Evolutionary conservation across 192 early-diverging fungal species (phyloP), one percentile per base, ranked within the genome.

Genomic region (Pilaira anomala): DNA sequence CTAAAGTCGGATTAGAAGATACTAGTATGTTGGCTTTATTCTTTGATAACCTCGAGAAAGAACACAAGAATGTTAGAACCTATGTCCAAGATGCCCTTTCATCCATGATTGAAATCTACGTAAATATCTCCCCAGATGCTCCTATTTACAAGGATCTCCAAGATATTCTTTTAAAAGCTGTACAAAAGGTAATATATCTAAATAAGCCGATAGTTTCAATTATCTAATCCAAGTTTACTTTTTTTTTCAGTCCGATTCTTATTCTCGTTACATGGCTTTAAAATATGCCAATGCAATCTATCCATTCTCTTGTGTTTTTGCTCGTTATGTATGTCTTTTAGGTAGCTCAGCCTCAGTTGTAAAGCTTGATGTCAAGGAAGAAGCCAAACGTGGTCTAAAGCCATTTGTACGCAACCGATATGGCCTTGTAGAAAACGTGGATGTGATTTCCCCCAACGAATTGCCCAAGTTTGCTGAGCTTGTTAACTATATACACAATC

Each of bases 11-110:
- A n/a, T 68, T 76, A 5, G 75, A 74, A 29, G 88, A 93, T 60
- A 57, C 88, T 29, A 55, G 76, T 0, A 79, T 93, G 18, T 52
- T 94, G 6, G 64, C 76, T 2, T 56, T 68, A 4, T 84, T 96
- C 64, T 95, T 98, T 71, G 83, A 67, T 0, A 85, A 89, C 12
- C 65, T 98, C 3, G 65, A 73, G 16, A 49, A 62, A 7, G 88
- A 92, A 49, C 65, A 83, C 0, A 73, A 78, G 2, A 88, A 84
- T 56, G 83, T 93, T 1, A 82, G 84, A 44, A 76, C 87, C 0
- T 91, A 86, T 53, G 83, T 95, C n/a, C 92, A 95, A 66, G 91
- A 93, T 22, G 84, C 89, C 1, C 73, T 97, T 6, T 81, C 87
- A 8, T 86, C 83, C 7, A 89, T 95, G 86, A 77, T 88, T 39